Evolutionary conservation across 2,329 filamentous ascomycete species (phyloP), one percentile per base, ranked within the genome.

Genomic region (Sporothrix mexicana): DNA sequence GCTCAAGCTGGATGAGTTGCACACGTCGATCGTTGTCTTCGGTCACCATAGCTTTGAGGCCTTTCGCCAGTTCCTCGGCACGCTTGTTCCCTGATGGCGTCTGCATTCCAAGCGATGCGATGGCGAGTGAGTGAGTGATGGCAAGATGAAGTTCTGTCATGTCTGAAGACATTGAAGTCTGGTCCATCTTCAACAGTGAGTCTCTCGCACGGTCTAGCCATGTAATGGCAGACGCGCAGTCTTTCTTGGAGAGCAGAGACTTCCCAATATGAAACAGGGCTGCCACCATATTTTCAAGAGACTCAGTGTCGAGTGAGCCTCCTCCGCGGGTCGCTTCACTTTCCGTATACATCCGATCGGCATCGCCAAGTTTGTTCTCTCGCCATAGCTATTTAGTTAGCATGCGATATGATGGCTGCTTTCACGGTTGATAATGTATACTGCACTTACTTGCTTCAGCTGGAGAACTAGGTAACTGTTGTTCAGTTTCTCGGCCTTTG

Each of bases 161-260:
- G 75, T 90, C 87, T 7, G 84, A 81, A 41, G 89, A 90, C 3
- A 92, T 80, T 20, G 82, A 80, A 25, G 90, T 87, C 0, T 88
- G 77, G 9, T 87, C 84, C 71, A 89, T 88, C 23, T 78, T 77
- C 69, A 87, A 85, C 36, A 95, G 83, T 41, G 90, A 77, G 12
- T 89, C 83, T 67, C 88, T 85, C 2, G 93, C 90, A 75, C 92
- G 87, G 72, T 91, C 86, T 0, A 97, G 82, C 96, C 95, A 98
- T 77, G 87, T 90, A 1, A 86, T 79, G 0, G 93, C 91, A 61
- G 86, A 78, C 0, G 81, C 77, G 74, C 85, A 85, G 69, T 92
- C 85, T 8, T 84, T 81, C 69, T 86, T 87, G 2, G 78, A 41
- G 2, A 88, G 79, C 15, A 91, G 80, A 15, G 85, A 85, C 66